Base-by-base conservation (phyloP, 1,139 yeast genomes). In the Sugiyamaella novakii region DNA sequence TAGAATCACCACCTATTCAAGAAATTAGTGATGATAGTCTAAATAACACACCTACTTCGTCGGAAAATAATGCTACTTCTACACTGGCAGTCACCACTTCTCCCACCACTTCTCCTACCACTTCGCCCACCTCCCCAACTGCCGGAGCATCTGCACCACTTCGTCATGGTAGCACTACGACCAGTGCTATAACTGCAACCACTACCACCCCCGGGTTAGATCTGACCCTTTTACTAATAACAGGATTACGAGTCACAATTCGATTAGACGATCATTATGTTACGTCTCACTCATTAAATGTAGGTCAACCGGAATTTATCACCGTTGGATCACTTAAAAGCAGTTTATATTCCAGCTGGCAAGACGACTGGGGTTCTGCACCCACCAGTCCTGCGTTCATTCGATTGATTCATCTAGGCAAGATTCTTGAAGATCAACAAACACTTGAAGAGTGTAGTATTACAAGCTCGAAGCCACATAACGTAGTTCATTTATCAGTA, bases 321-420 rank as follows among this genome's bases (percentile, higher is more conserved):
- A 44, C 56, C 6, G 53, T 63, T 3, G 61, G 57, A 21, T 49
- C 54, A 7, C 53, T 63, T 22, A 62, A 60, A 34, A 47, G 49
- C 30, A 51, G 58, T 47, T 47, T 63, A 37, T 54, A 49, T 34
- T 22, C 49, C 12, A 53, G 52, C 36, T 59, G 62, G 60, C 47
- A 55, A 14, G 55, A 50, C 21, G 59, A 55, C 33, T 62, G 67
- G 63, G 66, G 64, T 6, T 46, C 53, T 5, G 48, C 52, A 4
- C 67, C 67, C 1, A 55, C 58, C 11, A 47, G 46, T 8, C 22
- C 57, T 4, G 47, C 53, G 10, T 51, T 56, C 30, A 56, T 65
- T 24, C 55, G 69, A 3, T 54, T 65, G 22, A 66, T 65, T 24
- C 61, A 62, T 39, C 50, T 65, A 38, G 69, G 69, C 31, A 59